These are phyloP conservation scores for Brassica juncea DNA, from an alignment of 345 rosid genomes.

Conservation along the genomic window DNA sequence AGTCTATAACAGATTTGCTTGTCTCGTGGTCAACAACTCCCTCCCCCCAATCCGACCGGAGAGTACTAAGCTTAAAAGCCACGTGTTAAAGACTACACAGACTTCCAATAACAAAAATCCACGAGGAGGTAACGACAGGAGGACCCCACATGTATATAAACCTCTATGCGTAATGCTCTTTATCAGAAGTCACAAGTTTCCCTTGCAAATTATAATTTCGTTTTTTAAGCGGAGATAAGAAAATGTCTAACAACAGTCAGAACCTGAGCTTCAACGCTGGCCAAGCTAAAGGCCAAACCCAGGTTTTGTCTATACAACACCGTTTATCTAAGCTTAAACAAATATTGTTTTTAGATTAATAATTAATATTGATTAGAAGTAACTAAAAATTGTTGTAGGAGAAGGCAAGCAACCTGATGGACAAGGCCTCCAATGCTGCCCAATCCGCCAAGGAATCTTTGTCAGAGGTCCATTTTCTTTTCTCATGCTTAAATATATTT, in stretches of 20 bases:
- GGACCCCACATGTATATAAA: constrained; percentile 33
- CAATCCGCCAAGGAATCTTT: constrained; percentile 67
- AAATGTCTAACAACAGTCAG: constrained; percentile 50
- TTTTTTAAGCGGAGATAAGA: constrained; percentile 1
- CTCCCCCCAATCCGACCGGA: constrained; percentile 29
- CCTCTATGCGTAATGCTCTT: neutral
- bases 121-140: constrained; percentile 19
- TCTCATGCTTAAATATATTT: neutral
- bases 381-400: constrained; percentile 49
- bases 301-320: constrained; percentile 40
- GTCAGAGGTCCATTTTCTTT: constrained; percentile 48
- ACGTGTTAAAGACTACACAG: neutral
- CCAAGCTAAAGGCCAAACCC: constrained; percentile 60
- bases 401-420: constrained; percentile 60
- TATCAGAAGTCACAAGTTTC: constrained; percentile 20
- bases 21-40: constrained; percentile 27
- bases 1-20: constrained; percentile 29
- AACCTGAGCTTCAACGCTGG: constrained; percentile 56
- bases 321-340: constrained; percentile 5
- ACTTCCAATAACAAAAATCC: neutral
- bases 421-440: constrained; percentile 59
- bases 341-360: neutral
- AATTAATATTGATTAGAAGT: neutral
- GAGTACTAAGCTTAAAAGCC: neutral
- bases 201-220: constrained; percentile 3